Evolutionary conservation across 441 rosid genomes (phyloP), one percentile per base, ranked within the genome.

Genomic region (Gossypium gossypioides): DNA sequence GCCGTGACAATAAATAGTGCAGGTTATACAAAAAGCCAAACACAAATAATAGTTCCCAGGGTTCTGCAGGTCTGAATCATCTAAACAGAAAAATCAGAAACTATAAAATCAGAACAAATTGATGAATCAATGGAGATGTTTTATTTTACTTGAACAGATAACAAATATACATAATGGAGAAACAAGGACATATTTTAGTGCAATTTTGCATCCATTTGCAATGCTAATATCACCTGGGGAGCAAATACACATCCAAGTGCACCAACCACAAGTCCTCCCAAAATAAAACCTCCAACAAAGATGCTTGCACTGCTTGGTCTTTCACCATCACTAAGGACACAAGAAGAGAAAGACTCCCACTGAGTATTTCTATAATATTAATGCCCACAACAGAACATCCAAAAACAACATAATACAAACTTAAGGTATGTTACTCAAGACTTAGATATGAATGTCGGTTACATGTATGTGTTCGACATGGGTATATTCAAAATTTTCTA

Each of bases 161-260:
- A 56, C 12, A 70, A 21, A 56, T 3, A 56, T 9, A 40, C 12
- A 42, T 15, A 24, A n/a, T 13, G 37, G 27, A 9, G 58, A n/a
- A 50, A 51, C 56, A 50, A 16, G 16, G 18, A 16, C 6, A 50
- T 50, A 32, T 4, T 50, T 16, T 6, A 50, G 18, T 12, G 15
- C 18, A 64, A 42, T 2, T 44, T 44, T 65, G 9, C 52, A 72
- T 21, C 52, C 56, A 71, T 50, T 57, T 71, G 69, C 3, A 51
- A 74, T 65, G 25, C 58, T 16, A 63, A 67, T 37, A 77, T 62
- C 3, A 92, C 99, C 96, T 92, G 94, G 60, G 97, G 97, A 10
- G 99, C 97, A 68, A 86, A 92, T 21, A 90, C 94, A 76, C 97
- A 92, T 74, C 97, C 97, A 73, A 94, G 97, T 25, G 99, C 87